phyloP scores from a whole-genome alignment of 192 early-diverging fungal species.

The Mortierella claussenii region DNA sequence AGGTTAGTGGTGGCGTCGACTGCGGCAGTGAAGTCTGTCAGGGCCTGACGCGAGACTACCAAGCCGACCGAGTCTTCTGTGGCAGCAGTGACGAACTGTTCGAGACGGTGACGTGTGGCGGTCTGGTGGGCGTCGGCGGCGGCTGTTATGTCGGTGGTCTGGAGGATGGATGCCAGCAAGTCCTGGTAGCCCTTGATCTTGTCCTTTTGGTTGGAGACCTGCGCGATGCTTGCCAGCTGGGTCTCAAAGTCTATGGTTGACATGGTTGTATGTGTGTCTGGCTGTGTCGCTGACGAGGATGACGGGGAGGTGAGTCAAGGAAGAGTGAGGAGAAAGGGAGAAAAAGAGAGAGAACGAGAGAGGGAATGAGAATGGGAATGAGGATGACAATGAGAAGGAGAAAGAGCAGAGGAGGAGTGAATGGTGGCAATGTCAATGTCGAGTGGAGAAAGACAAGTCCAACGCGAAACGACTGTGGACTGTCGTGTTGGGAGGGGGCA shows the following conservation, averaged over 20 bases:
- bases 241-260: constrained; percentile 26
- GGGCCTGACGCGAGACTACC: constrained; percentile 77
- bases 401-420: background rate
- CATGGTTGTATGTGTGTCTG: background rate
- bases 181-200: constrained; percentile 55
- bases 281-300: background rate
- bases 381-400: background rate
- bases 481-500: background rate
- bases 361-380: background rate
- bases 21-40: constrained; percentile 75
- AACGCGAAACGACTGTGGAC: background rate
- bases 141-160: constrained; percentile 1
- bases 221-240: constrained; percentile 24
- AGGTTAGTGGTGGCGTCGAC: constrained; percentile 63
- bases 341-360: too few relatives aligned
- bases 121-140: constrained; percentile 4
- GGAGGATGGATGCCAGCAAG: constrained; percentile 35
- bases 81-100: constrained; percentile 65
- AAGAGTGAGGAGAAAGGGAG: background rate
- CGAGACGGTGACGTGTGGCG: constrained; percentile 12
- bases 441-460: background rate
- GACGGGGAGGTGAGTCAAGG: background rate
- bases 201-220: constrained; percentile 51
- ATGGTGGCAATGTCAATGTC: background rate
- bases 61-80: constrained; percentile 76